Percentiles rank a stretch among this genome's conserved stretches.
These are phyloP conservation scores for Zygoascus tannicola DNA, from an alignment of 805 yeast species.

Conservation along the genomic window DNA sequence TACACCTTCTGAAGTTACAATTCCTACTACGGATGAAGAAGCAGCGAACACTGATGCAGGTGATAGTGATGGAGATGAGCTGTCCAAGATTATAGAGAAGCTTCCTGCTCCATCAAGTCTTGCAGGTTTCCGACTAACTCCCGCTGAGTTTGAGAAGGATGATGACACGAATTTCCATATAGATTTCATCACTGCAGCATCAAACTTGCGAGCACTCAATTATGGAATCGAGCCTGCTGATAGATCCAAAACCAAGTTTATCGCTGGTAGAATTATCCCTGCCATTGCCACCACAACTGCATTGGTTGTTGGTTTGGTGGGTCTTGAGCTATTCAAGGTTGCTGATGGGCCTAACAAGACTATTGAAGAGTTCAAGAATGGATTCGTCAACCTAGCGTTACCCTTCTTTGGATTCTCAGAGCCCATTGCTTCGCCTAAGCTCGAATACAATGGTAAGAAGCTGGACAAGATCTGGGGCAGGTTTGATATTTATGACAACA, in stretches of 20 bases:
- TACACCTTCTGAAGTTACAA: conserved; percentile 65
- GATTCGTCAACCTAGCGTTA: conserved; percentile 82
- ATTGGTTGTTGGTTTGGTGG: conserved; percentile 87
- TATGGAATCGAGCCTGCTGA: conserved; percentile 86
- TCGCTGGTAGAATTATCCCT: conserved; percentile 97
- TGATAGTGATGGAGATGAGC: conserved; percentile 49
- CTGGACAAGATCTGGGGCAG: conserved; percentile 95
- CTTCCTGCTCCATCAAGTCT: conserved; percentile 83
- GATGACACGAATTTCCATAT: conserved; percentile 96
- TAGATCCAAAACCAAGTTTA: conserved; percentile 82
- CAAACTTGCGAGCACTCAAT: conserved; percentile 90
- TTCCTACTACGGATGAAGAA: conserved; percentile 49
- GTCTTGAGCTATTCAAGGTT: conserved; percentile 86
- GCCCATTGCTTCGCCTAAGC: conserved; percentile 80
- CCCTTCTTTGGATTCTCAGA: conserved; percentile 97
- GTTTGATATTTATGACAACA: conserved; percentile 57
- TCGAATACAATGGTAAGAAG: conserved; percentile 65
- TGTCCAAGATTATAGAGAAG: conserved; percentile 59
- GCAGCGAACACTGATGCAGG: conserved; percentile 54
- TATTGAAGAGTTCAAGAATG: conserved; percentile 84
- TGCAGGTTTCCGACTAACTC: conserved; percentile 76
- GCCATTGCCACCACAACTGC: conserved; percentile 99
- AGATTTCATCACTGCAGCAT: conserved; percentile 91
- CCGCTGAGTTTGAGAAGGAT: conserved; percentile 97
- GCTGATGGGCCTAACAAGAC: conserved; percentile 57